phyloP scores from a whole-genome alignment of 1,284 basidiomycete species.

The Ceratobasidium sp. region DNA sequence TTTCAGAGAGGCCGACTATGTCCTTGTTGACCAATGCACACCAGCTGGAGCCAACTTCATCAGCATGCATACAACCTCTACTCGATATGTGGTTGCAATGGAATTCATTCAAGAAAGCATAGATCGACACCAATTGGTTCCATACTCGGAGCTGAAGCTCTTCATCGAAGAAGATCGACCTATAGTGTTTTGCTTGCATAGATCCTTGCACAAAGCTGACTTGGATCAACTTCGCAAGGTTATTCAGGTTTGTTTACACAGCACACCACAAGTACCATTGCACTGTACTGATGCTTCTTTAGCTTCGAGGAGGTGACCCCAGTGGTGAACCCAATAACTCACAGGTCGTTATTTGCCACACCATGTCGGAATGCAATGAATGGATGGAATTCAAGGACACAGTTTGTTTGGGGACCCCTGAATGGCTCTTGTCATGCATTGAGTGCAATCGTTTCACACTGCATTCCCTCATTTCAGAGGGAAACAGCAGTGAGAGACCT shows the following conservation, averaged over 20 bases:
- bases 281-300: not conserved
- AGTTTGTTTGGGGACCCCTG: not conserved
- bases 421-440: conserved; percentile 20
- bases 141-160: not conserved
- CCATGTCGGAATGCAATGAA: not conserved
- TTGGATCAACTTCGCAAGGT: not conserved
- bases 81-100: conserved; percentile 4
- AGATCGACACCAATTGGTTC: not conserved
- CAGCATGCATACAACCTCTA: not conserved
- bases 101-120: conserved; percentile 34
- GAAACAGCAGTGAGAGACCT: no score
- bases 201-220: conserved; percentile 15
- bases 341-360: conserved; percentile 5
- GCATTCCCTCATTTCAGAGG: no score
- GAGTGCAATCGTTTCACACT: conserved; percentile 8
- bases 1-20: conserved; percentile 1
- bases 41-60: conserved; percentile 3
- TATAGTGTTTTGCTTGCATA: conserved; percentile 14
- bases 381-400: not conserved
- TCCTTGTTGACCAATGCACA: conserved; percentile 22
- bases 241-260: conserved; percentile 15
- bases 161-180: conserved; percentile 26
- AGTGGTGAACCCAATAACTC: not conserved
- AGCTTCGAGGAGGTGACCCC: conserved; percentile 31
- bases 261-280: not conserved